Base-by-base conservation (phyloP, 2,329 filamentous ascomycete species). In the Colletotrichum sp. region DNA sequence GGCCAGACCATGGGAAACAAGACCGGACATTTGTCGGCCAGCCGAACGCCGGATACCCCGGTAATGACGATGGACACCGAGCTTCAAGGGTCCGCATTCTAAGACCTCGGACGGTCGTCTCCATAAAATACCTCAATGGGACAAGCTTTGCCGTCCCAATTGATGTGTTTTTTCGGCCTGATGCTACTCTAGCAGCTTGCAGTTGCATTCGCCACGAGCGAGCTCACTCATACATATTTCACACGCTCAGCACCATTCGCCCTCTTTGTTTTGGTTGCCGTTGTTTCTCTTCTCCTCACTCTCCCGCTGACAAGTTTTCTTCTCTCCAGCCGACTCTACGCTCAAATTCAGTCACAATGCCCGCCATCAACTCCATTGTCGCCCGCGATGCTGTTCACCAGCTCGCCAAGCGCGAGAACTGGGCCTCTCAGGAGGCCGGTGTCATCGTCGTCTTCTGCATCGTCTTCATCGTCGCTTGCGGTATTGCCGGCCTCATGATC, bases 371-470 rank as follows among this genome's bases (percentile, higher is more conserved):
- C 80, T 79, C 83, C 73, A 77, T 86, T 77, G 83, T 84, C 77
- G 79, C 80, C 80, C 86, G 85, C 80, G 83, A 85, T 80, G 83
- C 82, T 79, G 78, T 85, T 65, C 78, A 82, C 82, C 82, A 85
- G 80, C 81, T 87, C 63, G 81, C 79, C 79, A 87, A 86, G 85
- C 86, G 86, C 76, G 74, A 83, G 77, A 87, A 83, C 83, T 88
- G 85, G 85, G 80, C 86, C 68, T 74, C 81, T 34, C 77, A 80
- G 72, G 83, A 88, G 69, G 81, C 81, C 68, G 86, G 86, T 80
- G 84, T 86, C 78, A 82, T 87, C 76, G 82, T 86, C 69, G 86
- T 88, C 78, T 87, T 88, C 80, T 84, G 82, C 80, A 87, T 88
- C 70, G 82, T 87, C 78, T 84, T 83, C 75, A 69, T 86, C 84